Conservation (phyloP, 441 rosid species). For the Populus hybrid region DNA sequence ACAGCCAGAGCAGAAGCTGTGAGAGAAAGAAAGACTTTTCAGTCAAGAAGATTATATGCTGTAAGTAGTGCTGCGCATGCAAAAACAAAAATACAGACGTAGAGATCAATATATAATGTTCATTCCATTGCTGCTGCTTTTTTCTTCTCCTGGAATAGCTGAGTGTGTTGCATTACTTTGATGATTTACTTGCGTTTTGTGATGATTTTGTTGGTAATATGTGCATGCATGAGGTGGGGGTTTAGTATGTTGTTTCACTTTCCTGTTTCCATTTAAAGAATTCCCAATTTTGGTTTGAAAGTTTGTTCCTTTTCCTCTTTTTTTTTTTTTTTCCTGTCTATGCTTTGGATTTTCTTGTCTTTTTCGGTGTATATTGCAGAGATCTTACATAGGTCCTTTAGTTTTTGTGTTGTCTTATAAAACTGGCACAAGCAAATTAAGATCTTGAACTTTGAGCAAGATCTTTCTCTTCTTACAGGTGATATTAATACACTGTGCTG, state of each 20-base stretch:
- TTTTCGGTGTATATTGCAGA: slow-evolving; percentile 6
- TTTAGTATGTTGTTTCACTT: not conserved
- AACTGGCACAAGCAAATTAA: not conserved
- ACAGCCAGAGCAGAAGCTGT: slow-evolving; percentile 2
- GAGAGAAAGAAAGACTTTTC: not conserved
- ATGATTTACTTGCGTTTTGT: not conserved
- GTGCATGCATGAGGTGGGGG: slow-evolving; percentile 14
- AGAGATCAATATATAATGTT: not conserved
- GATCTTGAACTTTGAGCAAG: slow-evolving; percentile 4
- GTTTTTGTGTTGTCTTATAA: not conserved
- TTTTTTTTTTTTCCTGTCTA: not conserved
- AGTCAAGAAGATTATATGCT: not conserved
- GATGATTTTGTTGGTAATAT: not conserved
- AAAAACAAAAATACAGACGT: not conserved
- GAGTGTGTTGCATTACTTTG: slow-evolving; percentile 11
- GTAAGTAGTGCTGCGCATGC: not conserved
- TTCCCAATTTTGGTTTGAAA: not conserved
- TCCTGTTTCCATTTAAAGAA: not conserved
- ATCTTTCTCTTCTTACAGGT: not conserved
- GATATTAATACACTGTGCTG: not conserved
- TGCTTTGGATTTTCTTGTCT: not conserved
- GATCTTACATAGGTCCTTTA: slow-evolving; percentile 22
- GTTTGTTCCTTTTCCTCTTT: not conserved
- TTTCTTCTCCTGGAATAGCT: not conserved
- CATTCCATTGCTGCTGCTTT: not conserved